These are phyloP conservation scores for Acacia concinna DNA, from an alignment of 331 rosid genomes.

Conservation along the genomic window DNA sequence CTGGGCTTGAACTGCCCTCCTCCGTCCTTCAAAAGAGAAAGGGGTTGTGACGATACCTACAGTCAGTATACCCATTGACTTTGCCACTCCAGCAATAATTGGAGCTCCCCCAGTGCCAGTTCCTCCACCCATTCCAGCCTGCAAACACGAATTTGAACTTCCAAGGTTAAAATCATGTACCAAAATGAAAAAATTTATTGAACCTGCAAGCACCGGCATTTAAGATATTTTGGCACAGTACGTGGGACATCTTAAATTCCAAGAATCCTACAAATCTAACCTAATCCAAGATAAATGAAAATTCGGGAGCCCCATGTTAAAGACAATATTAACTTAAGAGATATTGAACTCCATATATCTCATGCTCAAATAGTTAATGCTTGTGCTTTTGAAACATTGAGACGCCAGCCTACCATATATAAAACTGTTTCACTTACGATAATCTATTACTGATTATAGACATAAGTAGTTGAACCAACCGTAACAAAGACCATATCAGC, in stretches of 20 bases:
- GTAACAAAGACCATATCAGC: conserved; percentile 98
- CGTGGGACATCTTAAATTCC: neutral
- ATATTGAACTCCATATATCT: neutral
- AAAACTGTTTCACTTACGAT: conserved; percentile 25
- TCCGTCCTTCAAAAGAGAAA: conserved; percentile 95
- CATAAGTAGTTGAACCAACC: conserved; percentile 53
- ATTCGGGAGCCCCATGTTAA: neutral
- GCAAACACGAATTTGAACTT: conserved; percentile 30
- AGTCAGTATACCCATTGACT: conserved; percentile 94
- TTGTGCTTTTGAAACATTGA: neutral
- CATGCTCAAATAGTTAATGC: neutral
- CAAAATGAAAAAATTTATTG: conserved; percentile 6
- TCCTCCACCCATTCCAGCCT: conserved; percentile 99
- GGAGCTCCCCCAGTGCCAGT: conserved; percentile 99
- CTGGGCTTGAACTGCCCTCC: conserved; percentile 99
- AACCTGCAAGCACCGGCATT: neutral
- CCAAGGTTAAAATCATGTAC: conserved; percentile 26
- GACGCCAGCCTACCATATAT: neutral
- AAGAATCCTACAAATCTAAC: neutral
- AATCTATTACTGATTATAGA: conserved; percentile 26
- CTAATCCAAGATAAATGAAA: neutral
- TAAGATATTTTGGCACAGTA: neutral
- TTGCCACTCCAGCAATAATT: conserved; percentile 89
- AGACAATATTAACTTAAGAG: neutral
- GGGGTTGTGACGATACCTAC: conserved; percentile 99